These are phyloP conservation scores for Byssoonygena ceratinophila DNA, from an alignment of 2,329 filamentous ascomycete species.

Conservation along the genomic window DNA sequence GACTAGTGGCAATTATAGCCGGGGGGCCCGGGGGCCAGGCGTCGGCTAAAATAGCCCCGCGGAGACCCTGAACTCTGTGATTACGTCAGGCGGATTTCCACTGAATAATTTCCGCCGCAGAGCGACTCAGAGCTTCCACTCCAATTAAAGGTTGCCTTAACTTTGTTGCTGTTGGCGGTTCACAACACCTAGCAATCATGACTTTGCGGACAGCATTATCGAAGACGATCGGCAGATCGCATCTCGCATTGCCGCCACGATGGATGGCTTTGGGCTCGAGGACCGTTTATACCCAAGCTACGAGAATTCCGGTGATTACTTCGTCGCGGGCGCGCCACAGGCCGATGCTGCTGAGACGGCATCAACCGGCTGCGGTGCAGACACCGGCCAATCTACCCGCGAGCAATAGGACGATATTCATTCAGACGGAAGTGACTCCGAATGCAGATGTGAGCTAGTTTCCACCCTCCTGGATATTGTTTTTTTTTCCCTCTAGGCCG, in stretches of 20 bases:
- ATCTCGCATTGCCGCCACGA: background rate
- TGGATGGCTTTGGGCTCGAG: slow-evolving; percentile 1
- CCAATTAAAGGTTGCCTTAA: too few species aligned
- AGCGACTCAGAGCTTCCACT: too few species aligned
- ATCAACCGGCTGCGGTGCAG: slow-evolving; percentile 31
- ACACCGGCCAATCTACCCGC: slow-evolving; percentile 31
- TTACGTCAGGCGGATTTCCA: slow-evolving; percentile 11
- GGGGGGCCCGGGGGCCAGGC: background rate
- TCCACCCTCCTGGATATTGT: too few species aligned
- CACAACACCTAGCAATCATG: too few species aligned
- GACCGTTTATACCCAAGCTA: slow-evolving; percentile 29
- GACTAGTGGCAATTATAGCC: background rate
- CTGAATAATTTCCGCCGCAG: background rate
- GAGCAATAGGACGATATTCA: slow-evolving; percentile 74
- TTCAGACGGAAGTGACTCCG: slow-evolving; percentile 89
- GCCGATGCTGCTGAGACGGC: slow-evolving; percentile 36
- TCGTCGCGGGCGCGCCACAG: slow-evolving; percentile 39
- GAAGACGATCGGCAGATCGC: background rate
- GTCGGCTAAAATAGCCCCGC: slow-evolving; percentile 10
- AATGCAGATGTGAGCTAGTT: slow-evolving; percentile 62
- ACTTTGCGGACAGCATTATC: slow-evolving; percentile 8
- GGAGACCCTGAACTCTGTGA: background rate
- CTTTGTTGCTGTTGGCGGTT: too few species aligned
- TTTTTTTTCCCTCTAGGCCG: background rate
- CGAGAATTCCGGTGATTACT: slow-evolving; percentile 36